Percentiles rank a stretch among this genome's conserved stretches.
Conservation (phyloP, 2,329 filamentous ascomycete species). For the Clonostachys rosea region DNA sequence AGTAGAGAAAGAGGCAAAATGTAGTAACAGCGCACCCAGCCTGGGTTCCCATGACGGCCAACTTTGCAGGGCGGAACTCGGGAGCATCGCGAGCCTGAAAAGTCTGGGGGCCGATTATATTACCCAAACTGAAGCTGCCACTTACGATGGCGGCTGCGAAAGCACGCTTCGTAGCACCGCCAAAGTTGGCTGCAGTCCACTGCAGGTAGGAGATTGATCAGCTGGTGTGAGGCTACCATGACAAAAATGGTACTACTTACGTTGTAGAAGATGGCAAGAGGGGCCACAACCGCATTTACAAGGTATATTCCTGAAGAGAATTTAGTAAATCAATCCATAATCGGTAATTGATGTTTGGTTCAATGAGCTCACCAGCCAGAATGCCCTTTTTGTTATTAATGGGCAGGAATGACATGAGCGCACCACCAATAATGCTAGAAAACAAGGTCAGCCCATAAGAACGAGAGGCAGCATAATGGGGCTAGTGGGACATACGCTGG, state of each 20-base stretch:
- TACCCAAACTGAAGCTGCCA: constrained; percentile 46
- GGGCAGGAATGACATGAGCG: constrained; percentile 48
- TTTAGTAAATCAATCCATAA: too few species aligned
- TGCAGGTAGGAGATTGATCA: constrained; percentile 6
- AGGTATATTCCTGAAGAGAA: constrained; percentile 30
- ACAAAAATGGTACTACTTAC: constrained; percentile 14
- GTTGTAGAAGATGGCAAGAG: constrained; percentile 38
- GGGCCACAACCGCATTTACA: constrained; percentile 42
- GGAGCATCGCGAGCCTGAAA: constrained; percentile 48
- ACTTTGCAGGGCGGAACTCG: constrained; percentile 46
- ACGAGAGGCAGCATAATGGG: background rate
- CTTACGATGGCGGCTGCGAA: constrained; percentile 43
- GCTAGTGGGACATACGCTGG: constrained; percentile 28
- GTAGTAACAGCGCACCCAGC: constrained; percentile 34
- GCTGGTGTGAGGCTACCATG: background rate
- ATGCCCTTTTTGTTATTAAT: constrained; percentile 36
- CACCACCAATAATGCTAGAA: constrained; percentile 38
- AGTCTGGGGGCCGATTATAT: constrained; percentile 53
- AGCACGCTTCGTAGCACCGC: constrained; percentile 46
- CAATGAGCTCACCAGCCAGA: constrained; percentile 24
- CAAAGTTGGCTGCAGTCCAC: constrained; percentile 46
- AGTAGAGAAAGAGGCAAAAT: constrained; percentile 41
- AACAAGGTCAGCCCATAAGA: background rate
- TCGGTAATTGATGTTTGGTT: too few species aligned
- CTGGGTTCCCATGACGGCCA: constrained; percentile 48